phyloP scores from a whole-genome alignment of 768 basidiomycete genomes.

The Amanita subjunquillea region DNA sequence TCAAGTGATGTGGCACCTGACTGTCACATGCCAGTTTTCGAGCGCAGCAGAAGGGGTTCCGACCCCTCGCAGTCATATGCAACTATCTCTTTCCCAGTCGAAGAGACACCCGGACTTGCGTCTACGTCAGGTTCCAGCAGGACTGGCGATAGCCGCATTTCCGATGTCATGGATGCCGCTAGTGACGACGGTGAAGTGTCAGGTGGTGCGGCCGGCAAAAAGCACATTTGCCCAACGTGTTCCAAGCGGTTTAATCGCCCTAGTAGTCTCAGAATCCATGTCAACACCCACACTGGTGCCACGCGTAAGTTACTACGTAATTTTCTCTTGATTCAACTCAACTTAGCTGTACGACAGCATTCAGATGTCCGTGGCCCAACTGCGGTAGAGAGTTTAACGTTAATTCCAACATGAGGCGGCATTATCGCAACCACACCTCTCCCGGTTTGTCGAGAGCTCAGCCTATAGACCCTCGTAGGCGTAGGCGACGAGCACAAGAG shows the following conservation, averaged over 20 bases:
- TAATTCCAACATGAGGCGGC: slow-evolving; percentile 78
- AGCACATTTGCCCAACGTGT: slow-evolving; percentile 44
- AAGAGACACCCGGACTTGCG: not conserved
- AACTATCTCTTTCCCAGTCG: slow-evolving; percentile 4
- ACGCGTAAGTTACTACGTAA: slow-evolving; percentile 37
- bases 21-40: not conserved
- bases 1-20: not conserved
- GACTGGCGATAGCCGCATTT: not conserved
- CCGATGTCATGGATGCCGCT: not conserved
- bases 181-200: slow-evolving; percentile 5
- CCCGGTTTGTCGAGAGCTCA: slow-evolving; percentile 21
- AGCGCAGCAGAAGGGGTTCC: slow-evolving; percentile 1
- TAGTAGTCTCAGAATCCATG: slow-evolving; percentile 54
- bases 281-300: slow-evolving; percentile 60
- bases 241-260: slow-evolving; percentile 60
- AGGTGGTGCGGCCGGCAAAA: slow-evolving; percentile 23
- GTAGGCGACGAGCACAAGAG: slow-evolving; percentile 9
- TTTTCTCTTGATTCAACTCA: not conserved
- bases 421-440: slow-evolving; percentile 56
- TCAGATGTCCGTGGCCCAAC: slow-evolving; percentile 62
- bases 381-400: slow-evolving; percentile 77
- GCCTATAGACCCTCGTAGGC: slow-evolving; percentile 17
- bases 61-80: not conserved
- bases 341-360: slow-evolving; percentile 33
- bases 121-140: not conserved